Evolutionary conservation across 441 rosid genomes (phyloP), one percentile per base, ranked within the genome.

Genomic region (Gossypium schwendimanii): DNA sequence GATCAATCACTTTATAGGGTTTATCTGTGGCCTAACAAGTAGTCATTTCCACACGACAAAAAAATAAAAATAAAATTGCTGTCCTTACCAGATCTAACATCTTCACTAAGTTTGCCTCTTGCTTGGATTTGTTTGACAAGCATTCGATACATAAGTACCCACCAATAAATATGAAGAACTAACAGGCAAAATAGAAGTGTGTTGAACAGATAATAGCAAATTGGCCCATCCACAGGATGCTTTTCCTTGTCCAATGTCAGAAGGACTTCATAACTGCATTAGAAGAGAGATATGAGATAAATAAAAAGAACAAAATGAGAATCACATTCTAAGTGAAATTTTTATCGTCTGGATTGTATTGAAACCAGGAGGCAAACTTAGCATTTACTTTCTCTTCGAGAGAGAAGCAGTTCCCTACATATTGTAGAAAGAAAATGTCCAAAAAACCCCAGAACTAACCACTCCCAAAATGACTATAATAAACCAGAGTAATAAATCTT

Each of bases 161-260:
- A 93, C 98, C 99, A 95, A 83, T 93, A 95, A 70, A 95, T 82
- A 76, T 95, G 97, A 72, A 95, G 96, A 80, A 93, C 87, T 44
- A 93, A 97, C 73, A 95, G 83, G 83, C 96, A 87, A 72, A 80
- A 84, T 0, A 95, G 87, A 36, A 95, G 97, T 63, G 92, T 80
- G 80, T 95, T 93, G 84, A 95, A 90, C 79, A 89, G 64, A 73
- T 93, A 95, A 75, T 93, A 95, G 82, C 78, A 87, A 12, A 95
- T 71, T 26, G 99, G 94, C 78, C 99, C 98, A 3, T 90, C 93
- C 6, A 85, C 64, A 0, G 71, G 72, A 60, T 95, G 94, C 74
- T 89, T 90, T 12, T 84, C 87, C 78, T 82, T 86, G 80, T 91
- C 97, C 70, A 95, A 76, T 18, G 79, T 80, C 72, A 66, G 85